Base-by-base conservation (phyloP, 1,139 yeast species). In the Sugiyamaella grinbergsii region DNA sequence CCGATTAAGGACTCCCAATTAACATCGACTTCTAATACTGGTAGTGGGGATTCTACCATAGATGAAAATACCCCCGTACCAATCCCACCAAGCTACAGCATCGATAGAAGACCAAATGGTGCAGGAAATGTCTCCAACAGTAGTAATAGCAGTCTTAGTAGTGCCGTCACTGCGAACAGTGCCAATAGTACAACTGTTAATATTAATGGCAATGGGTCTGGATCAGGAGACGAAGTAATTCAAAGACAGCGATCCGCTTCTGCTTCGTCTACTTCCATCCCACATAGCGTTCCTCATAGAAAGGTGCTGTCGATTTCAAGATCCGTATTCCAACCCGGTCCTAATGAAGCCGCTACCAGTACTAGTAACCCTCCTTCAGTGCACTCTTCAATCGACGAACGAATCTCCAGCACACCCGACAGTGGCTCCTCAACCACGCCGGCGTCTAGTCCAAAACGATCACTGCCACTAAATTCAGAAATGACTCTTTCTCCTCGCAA, bases 401-500 rank as follows among this genome's bases (percentile, higher is more conserved):
- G 45, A 31, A 28, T 41, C 15, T 11, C 26, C 11, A 43, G 34
- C 16, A 5, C 34, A 24, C 41, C 47, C 2, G 28, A 18, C 4
- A 37, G 46, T 22, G 39, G 32, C n/a, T 33, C 49, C 22, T 24
- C 53, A 22, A 11, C 50, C 6, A 34, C 43, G 5, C 40, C 51
- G 13, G 29, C 52, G 11, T 42, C 50, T 11, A 45, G 34, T 22
- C 38, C 54, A 11, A 42, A 28, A 23, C 47, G 46, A 32, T 15
- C 47, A 5, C 45, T 37, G 6, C 19, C 47, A 5, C 45, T 37
- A 6, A 13, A 26, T 11, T 29, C 53, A 19, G 43, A 50, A 29
- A 46, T 50, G 16, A 44, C 28, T 29, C 44, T 36, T 8, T 52
- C 53, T 2, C 53, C 55, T 29, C 50, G 51, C 6, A 47, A 22